Base-by-base conservation (phyloP, 1,284 basidiomycete genomes). In the Trametes pubescens region DNA sequence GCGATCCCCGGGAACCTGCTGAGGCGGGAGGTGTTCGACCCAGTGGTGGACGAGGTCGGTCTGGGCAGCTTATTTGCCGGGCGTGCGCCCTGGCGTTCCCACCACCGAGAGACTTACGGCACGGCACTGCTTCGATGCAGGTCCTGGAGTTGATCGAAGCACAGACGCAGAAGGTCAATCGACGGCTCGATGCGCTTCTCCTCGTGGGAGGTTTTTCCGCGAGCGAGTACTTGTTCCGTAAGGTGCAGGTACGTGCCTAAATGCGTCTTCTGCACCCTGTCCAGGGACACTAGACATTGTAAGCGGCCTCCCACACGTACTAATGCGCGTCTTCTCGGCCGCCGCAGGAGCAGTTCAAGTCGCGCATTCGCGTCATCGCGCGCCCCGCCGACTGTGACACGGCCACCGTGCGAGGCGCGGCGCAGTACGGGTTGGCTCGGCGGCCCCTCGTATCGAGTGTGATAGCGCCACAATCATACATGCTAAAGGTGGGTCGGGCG, bases 121-220 rank as follows among this genome's bases (percentile, higher is more conserved):
- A 65, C 51, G 55, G 37, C 54, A 64, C 67, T 61, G 63, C 67
- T 65, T 65, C 64, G 44, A 43, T 35, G 51, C 73, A 93, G 87
- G 92, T 93, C 26, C 76, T 94, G 34, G 82, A 86, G 22, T 82
- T 94, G 70, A 86, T 94, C 70, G 89, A 93, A 69, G 86, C 88
- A 26, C 92, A 94, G 76, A 80, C 88, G 44, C 79, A 78, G 66
- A 84, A 81, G 71, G 82, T 88, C 55, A 83, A 88, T 70, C 87
- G 89, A 71, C 81, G 79, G 43, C 86, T 93, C 71, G 86, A 94
- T 79, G 91, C 91, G 18, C 77, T 94, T 40, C 84, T 94, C 68
- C 85, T 94, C 70, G 93, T 94, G 71, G 92, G 93, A 77, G 93
- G 93, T 59, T 94, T 94, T 76, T 89, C 92, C 49, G 91, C 89